These are phyloP conservation scores for Fusarium chlamydosporum DNA, from an alignment of 2,329 filamentous ascomycete genomes.

Conservation along the genomic window DNA sequence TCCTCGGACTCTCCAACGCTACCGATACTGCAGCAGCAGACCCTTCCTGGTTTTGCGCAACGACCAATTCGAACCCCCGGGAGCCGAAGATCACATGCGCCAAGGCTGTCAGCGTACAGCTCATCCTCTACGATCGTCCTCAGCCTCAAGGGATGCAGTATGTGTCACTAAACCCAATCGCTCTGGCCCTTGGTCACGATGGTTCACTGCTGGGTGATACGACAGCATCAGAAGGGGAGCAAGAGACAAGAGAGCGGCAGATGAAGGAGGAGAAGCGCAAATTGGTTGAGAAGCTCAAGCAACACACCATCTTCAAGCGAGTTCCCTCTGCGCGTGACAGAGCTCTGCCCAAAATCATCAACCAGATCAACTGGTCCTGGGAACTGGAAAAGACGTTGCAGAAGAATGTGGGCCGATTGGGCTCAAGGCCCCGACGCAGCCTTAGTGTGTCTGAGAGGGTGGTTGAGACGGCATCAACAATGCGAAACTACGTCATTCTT, in stretches of 20 bases:
- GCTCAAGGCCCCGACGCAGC: conserved; percentile 82
- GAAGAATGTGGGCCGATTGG: conserved; percentile 89
- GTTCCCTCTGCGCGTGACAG: conserved; percentile 85
- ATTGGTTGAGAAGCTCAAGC: conserved; percentile 86
- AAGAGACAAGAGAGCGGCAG: conserved; percentile 74
- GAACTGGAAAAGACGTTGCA: conserved; percentile 89
- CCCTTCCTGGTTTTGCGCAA: conserved; percentile 76
- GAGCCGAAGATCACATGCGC: conserved; percentile 82
- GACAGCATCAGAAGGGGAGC: conserved; percentile 74
- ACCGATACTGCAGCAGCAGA: conserved; percentile 67
- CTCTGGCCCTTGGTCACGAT: conserved; percentile 86
- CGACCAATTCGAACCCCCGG: conserved; percentile 64
- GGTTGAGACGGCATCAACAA: conserved; percentile 90
- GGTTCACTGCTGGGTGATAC: conserved; percentile 57
- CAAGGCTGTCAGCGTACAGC: conserved; percentile 80
- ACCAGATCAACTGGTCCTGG: conserved; percentile 96
- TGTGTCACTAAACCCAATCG: conserved; percentile 90
- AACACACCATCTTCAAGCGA: conserved; percentile 87
- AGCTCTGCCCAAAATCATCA: conserved; percentile 83
- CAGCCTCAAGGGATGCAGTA: conserved; percentile 94
- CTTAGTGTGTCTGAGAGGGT: conserved; percentile 95
- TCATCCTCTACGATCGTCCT: conserved; percentile 90
- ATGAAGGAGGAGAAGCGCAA: conserved; percentile 72
- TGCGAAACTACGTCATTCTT: conserved; percentile 80
- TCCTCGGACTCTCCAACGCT: conserved; percentile 86